Conservation (phyloP, 2,329 filamentous ascomycete genomes). For the Alternaria arbusti region DNA sequence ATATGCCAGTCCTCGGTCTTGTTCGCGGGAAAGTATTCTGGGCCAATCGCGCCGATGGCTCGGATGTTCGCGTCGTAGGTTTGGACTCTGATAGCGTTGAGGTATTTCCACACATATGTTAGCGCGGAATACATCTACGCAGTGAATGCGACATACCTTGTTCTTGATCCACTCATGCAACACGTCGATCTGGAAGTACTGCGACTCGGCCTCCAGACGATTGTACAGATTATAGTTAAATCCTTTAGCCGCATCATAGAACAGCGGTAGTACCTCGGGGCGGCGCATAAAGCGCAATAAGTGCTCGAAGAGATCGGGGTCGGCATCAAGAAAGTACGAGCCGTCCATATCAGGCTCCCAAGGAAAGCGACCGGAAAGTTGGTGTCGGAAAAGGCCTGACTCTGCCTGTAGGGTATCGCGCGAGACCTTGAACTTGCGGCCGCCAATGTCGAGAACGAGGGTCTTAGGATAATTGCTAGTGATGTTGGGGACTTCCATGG, state of each 20-base stretch:
- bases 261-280: constrained; percentile 34
- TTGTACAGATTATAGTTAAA: constrained; percentile 47
- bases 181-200: constrained; percentile 40
- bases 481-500: too few species aligned
- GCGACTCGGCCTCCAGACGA: constrained; percentile 41
- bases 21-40: not conserved
- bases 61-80: not conserved
- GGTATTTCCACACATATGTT: constrained; percentile 19
- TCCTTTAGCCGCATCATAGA: constrained; percentile 36
- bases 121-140: too few species aligned
- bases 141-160: not conserved
- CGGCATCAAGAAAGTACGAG: constrained; percentile 50
- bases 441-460: constrained; percentile 25
- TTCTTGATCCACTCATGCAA: constrained; percentile 42
- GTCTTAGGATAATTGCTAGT: not conserved
- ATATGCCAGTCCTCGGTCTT: not conserved
- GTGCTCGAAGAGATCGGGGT: constrained; percentile 43
- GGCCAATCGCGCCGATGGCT: not conserved
- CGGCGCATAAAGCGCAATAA: constrained; percentile 30
- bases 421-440: constrained; percentile 16
- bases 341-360: constrained; percentile 29
- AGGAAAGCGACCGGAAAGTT: constrained; percentile 4
- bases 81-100: constrained; percentile 23
- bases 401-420: constrained; percentile 7
- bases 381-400: constrained; percentile 14